Evolutionary conservation across 495 filamentous ascomycete species (phyloP), one percentile per base, ranked within the genome.

Genomic region (Penicillium coffeae): DNA sequence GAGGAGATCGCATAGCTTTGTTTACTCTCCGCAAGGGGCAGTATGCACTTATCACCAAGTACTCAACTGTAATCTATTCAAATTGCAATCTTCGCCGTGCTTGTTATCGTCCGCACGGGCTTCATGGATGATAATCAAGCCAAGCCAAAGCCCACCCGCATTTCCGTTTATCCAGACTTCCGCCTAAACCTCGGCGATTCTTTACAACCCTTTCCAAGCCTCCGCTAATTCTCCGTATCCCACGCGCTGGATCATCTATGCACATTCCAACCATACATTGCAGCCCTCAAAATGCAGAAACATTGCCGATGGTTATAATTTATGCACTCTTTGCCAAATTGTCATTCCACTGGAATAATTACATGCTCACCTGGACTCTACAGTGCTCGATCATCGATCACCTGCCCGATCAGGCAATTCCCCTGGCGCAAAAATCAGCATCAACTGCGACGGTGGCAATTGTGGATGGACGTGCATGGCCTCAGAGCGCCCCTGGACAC

Each of bases 111-210:
- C n/a, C n/a, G n/a, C n/a, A n/a, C n/a, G n/a, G n/a, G n/a, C n/a
- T n/a, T n/a, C n/a, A n/a, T n/a, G n/a, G n/a, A n/a, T n/a, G n/a
- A n/a, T n/a, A n/a, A n/a, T n/a, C 13, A 2, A 34, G 39, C 25
- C 32, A 36, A 30, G 15, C 40, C 30, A 21, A 35, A 40, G 42
- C 19, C n/a, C n/a, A n/a, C n/a, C n/a, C n/a, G n/a, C n/a, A n/a
- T n/a, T n/a, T n/a, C n/a, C 9, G 5, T 18, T 37, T 37, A 37
- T 37, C 15, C 35, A 37, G 5, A 30, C 25, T 30, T n/a, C 37
- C 53, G 53, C 44, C 34, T 55, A 52, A 56, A 56, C 42, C 38
- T 56, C 53, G 56, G 38, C 38, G n/a, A 45, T 18, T 13, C 22
- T 36, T 38, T 44, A 37, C 36, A 47, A 48, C 52, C 37, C 21